Base-by-base conservation (phyloP, 1,139 yeast genomes). In the Blastobotrys capitulatus region DNA sequence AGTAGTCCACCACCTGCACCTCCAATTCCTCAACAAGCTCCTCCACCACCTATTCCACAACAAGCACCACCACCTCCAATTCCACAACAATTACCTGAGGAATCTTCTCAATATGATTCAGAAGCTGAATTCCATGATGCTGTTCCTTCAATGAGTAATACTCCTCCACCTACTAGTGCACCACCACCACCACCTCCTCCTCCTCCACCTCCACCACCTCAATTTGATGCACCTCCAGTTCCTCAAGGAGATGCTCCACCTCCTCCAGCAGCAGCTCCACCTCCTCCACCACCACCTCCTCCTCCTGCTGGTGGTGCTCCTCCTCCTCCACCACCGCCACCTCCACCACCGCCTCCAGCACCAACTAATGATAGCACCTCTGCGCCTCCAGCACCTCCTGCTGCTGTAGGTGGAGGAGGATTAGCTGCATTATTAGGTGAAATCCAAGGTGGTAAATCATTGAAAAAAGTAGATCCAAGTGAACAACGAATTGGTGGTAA, bases 381-480 rank as follows among this genome's bases (percentile, higher is more conserved):
- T n/a, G 18, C 18, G 7, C 36, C 25, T 5, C 6, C 25, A 22
- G 58, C 66, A 15, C 51, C 55, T 12, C 60, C 70, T 5, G 68
- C 73, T 4, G 66, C 72, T 29, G 72, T 68, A 2, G 73, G 71
- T 0, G 63, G 69, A 2, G 72, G 75, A 5, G 66, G 70, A 49
- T 69, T 78, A 40, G 65, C 72, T 20, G 78, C 79, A 0, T 68
- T 79, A 40, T 69, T 80, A 43, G 80, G 81, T 8, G 82, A 79
- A 59, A 80, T 80, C 52, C 73, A 74, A n/a, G 74, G 73, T 2
- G 85, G 85, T 20, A 70, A 63, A 47, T 52, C 75, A 1, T 71
- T 80, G 56, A 73, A 69, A 54, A 78, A 71, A 58, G 83, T 79
- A 4, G 73, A 71, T 54, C 73, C 71, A 36, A 63, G 67, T 45